Percentiles rank a stretch among this genome's conserved stretches.
phyloP scores from a whole-genome alignment of 495 filamentous ascomycete genomes.

The Neurospora tetrasperma region DNA sequence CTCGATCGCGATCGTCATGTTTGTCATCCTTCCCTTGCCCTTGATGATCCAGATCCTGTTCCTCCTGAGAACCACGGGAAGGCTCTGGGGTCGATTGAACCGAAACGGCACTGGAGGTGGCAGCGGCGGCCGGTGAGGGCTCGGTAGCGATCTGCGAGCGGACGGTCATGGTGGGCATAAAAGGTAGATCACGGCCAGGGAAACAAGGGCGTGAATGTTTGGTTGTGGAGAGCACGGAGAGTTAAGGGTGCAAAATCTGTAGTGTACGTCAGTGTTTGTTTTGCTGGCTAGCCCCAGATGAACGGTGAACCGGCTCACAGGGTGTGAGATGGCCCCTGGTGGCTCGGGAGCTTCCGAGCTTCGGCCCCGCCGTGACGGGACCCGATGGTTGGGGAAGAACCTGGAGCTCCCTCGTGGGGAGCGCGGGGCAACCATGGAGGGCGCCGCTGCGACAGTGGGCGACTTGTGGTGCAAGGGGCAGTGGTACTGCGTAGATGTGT shows the following conservation, averaged over 20 bases:
- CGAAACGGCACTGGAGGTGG: conserved; percentile 6
- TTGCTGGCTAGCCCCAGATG: not conserved
- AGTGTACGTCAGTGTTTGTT: not conserved
- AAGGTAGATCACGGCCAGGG: not conserved
- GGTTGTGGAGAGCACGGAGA: not conserved
- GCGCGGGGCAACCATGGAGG: not conserved
- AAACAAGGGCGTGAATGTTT: not conserved
- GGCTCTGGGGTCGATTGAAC: conserved; percentile 1
- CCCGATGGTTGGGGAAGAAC: not conserved
- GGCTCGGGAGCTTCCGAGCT: not conserved
- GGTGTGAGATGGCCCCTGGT: not conserved
- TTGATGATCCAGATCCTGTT: not conserved
- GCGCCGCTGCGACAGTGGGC: not conserved
- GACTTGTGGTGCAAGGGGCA: not conserved
- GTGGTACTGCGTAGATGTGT: not conserved
- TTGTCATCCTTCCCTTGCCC: not conserved
- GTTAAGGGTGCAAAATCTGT: not conserved
- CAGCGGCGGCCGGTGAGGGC: conserved; percentile 1
- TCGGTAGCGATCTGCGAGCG: conserved; percentile 4
- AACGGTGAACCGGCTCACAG: not conserved
- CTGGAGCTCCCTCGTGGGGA: not conserved
- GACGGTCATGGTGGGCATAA: conserved; percentile 5
- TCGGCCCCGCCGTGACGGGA: not conserved
- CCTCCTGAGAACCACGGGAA: not conserved
- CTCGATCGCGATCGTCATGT: not conserved